These are phyloP conservation scores for Boletus albobrunnescens DNA, from an alignment of 1,284 basidiomycete species.

Conservation along the genomic window DNA sequence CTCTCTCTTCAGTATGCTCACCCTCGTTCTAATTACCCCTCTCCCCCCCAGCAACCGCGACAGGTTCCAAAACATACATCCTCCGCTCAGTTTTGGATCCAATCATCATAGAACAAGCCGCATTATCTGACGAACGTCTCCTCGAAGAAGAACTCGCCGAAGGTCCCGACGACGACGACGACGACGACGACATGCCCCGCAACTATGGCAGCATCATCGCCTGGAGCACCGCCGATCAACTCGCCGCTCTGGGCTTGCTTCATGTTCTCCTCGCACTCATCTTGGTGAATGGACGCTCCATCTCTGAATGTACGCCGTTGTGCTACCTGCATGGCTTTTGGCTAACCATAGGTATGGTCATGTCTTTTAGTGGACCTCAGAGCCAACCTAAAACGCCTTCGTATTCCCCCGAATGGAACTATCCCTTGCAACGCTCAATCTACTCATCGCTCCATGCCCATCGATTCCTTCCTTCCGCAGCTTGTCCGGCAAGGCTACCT, in stretches of 20 bases:
- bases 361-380: slow-evolving; percentile 52
- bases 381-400: slow-evolving; percentile 56
- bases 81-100: slow-evolving; percentile 62
- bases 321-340: slow-evolving; percentile 1
- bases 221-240: slow-evolving; percentile 63
- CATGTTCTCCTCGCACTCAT: slow-evolving; percentile 70
- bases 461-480: slow-evolving; percentile 55
- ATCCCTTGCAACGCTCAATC: slow-evolving; percentile 49
- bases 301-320: slow-evolving; percentile 56
- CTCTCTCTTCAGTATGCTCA: too few species aligned
- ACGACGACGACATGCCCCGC: slow-evolving; percentile 39
- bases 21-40: background rate
- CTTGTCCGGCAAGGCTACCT: slow-evolving; percentile 66
- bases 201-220: slow-evolving; percentile 63
- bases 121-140: slow-evolving; percentile 51
- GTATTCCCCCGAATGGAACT: slow-evolving; percentile 42
- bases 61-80: slow-evolving; percentile 70
- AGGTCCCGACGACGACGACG: slow-evolving; percentile 36
- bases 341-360: background rate
- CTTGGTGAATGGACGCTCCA: slow-evolving; percentile 61
- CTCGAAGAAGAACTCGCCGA: slow-evolving; percentile 54
- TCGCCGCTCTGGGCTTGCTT: slow-evolving; percentile 59
- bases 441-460: slow-evolving; percentile 43
- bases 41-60: slow-evolving; percentile 41
- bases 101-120: slow-evolving; percentile 54